Percentiles rank a stretch among this genome's conserved stretches.
phyloP scores from a whole-genome alignment of 305 asterid genomes.

The Coffea humblotiana region DNA sequence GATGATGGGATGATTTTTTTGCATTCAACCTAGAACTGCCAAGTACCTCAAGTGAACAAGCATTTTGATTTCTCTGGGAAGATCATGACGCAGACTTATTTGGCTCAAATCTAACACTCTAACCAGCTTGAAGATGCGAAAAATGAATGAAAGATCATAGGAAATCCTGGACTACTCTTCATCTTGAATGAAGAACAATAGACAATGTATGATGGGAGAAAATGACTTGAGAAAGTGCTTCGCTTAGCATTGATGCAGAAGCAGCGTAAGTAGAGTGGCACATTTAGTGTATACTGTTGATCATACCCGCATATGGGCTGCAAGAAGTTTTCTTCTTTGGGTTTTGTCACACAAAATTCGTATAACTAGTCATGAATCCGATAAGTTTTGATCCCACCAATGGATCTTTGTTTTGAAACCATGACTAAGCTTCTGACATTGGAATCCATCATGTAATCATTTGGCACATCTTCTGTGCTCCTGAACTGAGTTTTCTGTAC shows the following conservation, averaged over 20 bases:
- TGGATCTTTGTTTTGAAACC: neutral
- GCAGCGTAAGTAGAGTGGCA: too few species aligned
- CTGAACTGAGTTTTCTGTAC: neutral
- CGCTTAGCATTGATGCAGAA: too few species aligned
- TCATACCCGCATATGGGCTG: neutral
- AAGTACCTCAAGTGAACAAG: slow-evolving; percentile 10
- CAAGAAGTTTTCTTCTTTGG: neutral
- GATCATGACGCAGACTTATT: neutral
- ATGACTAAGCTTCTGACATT: slow-evolving; percentile 7
- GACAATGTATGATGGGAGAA: neutral
- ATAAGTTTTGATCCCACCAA: neutral
- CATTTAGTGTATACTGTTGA: too few species aligned
- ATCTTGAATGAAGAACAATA: neutral
- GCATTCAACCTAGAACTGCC: neutral
- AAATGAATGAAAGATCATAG: neutral
- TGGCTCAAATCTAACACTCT: slow-evolving; percentile 16
- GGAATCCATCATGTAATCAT: slow-evolving; percentile 22
- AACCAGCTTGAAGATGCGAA: slow-evolving; percentile 10
- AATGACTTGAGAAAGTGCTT: too few species aligned
- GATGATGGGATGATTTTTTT: neutral
- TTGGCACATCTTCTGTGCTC: slow-evolving; percentile 23
- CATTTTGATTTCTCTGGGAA: slow-evolving; percentile 4
- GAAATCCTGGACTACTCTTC: too few species aligned
- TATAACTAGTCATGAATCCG: slow-evolving; percentile 21
- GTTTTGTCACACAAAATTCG: slow-evolving; percentile 20